Evolutionary conservation across 371 early-diverging fungal genomes (phyloP), one percentile per base, ranked within the genome.

Genomic region (Dipsacomyces acuminosporus): DNA sequence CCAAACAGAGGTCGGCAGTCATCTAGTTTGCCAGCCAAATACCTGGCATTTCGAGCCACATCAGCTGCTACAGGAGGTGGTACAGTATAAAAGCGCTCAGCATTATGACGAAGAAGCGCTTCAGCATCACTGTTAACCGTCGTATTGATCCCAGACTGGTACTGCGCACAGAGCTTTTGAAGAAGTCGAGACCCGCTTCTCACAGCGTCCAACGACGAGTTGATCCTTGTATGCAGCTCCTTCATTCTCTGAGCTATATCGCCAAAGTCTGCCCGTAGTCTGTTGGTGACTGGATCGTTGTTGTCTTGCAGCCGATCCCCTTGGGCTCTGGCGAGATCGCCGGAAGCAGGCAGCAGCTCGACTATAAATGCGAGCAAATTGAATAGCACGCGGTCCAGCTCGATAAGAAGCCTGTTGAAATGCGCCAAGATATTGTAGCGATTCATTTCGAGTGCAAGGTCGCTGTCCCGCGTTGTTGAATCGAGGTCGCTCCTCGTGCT

Each of bases 191-290:
- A 26, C 17, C 44, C 47, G 11, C 14, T 21, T 14, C 40, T 48
- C 6, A 56, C 47, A 8, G 24, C 19, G 18, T 14, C 19, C 40
- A 26, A 45, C 8, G 21, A n/a, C 3, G 25, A 17, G 5, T 24
- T 14, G 7, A 57, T 33, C 21, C 17, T 42, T 17, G 30, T 18
- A 14, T 41, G 33, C 19, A 58, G 21, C 23, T 63, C 58, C 1
- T 48, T 14, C 20, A 62, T 24, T 9, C 59, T 48, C 30, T 50
- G 33, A 3, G 35, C 17, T 47, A 67, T 35, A 26, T 63, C 59
- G 5, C 67, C 67, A 57, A 67, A 57, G 38, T 67, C 67, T 0
- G 67, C 67, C 14, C 64, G 63, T 35, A 67, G 41, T 3, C 56
- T 42, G 21, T 41, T 46, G 20, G 34, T 38, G 9, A 24, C 33